Percentiles rank a stretch among this genome's conserved stretches.
phyloP scores from a whole-genome alignment of 805 yeast species.

The Wickerhamomyces xylosicus region DNA sequence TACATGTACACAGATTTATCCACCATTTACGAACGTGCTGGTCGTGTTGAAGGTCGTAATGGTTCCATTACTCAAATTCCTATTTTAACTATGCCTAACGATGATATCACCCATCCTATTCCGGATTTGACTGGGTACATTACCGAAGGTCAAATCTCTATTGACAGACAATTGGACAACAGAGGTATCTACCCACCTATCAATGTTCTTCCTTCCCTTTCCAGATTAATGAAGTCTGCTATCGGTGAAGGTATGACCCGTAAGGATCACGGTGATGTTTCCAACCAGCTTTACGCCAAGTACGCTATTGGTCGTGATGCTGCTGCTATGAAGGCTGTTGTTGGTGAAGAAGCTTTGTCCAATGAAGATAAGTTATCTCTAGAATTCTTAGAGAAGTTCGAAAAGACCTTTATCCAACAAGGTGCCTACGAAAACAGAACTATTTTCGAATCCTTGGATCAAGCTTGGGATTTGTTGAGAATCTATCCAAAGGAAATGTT shows the following conservation, averaged over 20 bases:
- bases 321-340: constrained; percentile 99
- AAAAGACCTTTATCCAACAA: constrained; percentile 88
- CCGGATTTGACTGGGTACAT: constrained; percentile 99
- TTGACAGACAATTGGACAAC: constrained; percentile 92
- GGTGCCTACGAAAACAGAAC: constrained; percentile 96
- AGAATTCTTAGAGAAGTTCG: constrained; percentile 96
- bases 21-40: constrained; percentile 98
- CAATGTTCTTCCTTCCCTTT: constrained; percentile 93
- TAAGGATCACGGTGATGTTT: constrained; percentile 98
- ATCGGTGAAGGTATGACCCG: constrained; percentile 99
- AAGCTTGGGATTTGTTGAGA: constrained; percentile 96
- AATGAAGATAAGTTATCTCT: constrained; percentile 95
- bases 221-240: constrained; percentile 98
- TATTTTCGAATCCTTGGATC: constrained; percentile 89
- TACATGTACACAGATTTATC: constrained; percentile 99
- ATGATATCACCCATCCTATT: constrained; percentile 98
- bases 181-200: constrained; percentile 99
- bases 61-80: constrained; percentile 99
- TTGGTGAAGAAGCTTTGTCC: constrained; percentile 98
- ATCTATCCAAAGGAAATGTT: constrained; percentile 98
- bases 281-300: constrained; percentile 97
- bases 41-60: constrained; percentile 99
- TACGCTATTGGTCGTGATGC: constrained; percentile 99
- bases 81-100: constrained; percentile 98
- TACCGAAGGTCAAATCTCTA: constrained; percentile 97